Evolutionary conservation across 257 asterid genomes (phyloP), one percentile per base, ranked within the genome.

Genomic region (Oldenlandia corymbosa): DNA sequence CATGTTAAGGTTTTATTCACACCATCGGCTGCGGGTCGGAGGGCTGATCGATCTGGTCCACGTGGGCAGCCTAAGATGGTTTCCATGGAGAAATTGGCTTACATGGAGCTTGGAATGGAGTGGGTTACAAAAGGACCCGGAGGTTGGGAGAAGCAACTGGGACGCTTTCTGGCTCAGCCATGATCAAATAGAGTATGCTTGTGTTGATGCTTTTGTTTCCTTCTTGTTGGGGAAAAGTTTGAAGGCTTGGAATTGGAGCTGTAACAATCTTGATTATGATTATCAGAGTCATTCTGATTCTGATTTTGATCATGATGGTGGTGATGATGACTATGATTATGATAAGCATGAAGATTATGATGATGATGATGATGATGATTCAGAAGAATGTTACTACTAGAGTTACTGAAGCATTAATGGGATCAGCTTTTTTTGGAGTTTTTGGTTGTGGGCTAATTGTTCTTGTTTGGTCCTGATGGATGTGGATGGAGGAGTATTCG

Each of bases 81-180:
- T 6, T 56, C 45, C 31, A 58, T 63, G 60, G 24, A 34, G 74
- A 78, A 13, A 16, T 75, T 77, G 66, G 28, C 70, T 32, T 45
- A 1, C 32, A 78, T 4, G 85, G 86, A 79, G 72, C 77, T 82
- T 72, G 39, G 16, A 20, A 30, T 87, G 72, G 73, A 77, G 14
- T n/a, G 48, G n/a, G n/a, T n/a, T 26, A 37, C 28, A 17, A 10
- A 26, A 43, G 27, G 28, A 48, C 14, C 30, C 12, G 5, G 12
- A 13, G 32, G 26, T 67, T 28, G 58, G 28, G 54, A 67, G 54
- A n/a, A 56, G 68, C 7, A 34, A 58, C 24, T 72, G 72, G 76
- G 76, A 42, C 14, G 37, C 39, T 12, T 62, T 60, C 3, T 36
- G 23, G 36, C 58, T 72, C 24, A 39, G 42, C 49, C 5, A 27